A percentile compares a stretch with the other conserved stretches of the same genome.
phyloP scores from a whole-genome alignment of 2,329 filamentous ascomycete species.

The Monosporascus ibericus region DNA sequence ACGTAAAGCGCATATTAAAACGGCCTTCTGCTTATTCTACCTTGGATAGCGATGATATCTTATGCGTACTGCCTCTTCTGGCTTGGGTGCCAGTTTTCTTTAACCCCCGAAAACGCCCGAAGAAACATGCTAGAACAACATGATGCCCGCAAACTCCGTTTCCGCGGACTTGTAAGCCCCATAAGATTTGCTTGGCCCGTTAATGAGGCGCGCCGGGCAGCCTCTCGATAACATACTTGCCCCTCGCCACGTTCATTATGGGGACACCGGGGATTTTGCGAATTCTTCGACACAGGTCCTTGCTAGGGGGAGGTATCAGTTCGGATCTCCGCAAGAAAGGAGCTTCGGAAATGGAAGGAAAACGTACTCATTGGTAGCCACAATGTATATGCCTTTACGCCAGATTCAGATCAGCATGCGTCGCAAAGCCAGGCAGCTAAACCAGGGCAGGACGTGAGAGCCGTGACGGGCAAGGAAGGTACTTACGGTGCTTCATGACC shows the following conservation, averaged over 20 bases:
- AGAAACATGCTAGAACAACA: neutral
- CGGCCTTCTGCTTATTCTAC: no score
- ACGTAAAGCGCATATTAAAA: no score
- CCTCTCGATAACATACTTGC: conserved; percentile 92
- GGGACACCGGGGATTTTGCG: conserved; percentile 70
- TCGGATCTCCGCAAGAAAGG: conserved; percentile 37
- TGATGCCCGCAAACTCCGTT: neutral
- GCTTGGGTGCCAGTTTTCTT: neutral
- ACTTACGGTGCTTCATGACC: conserved; percentile 55
- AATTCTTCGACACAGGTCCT: conserved; percentile 74
- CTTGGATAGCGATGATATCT: no score
- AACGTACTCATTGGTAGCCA: conserved; percentile 53
- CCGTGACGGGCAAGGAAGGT: neutral
- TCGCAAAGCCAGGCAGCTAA: neutral
- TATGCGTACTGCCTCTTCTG: no score
- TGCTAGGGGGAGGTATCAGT: conserved; percentile 43
- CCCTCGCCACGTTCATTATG: conserved; percentile 74
- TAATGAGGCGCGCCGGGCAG: conserved; percentile 73
- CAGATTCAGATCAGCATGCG: neutral
- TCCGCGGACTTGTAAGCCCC: neutral
- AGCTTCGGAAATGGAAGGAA: conserved; percentile 18
- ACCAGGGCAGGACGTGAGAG: neutral
- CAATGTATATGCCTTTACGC: conserved; percentile 61
- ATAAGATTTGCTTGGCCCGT: neutral
- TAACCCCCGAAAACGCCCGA: neutral